Evolutionary conservation across 192 early-diverging fungal species (phyloP).

Genomic region (Fimicolochytrium jonesii): DNA sequence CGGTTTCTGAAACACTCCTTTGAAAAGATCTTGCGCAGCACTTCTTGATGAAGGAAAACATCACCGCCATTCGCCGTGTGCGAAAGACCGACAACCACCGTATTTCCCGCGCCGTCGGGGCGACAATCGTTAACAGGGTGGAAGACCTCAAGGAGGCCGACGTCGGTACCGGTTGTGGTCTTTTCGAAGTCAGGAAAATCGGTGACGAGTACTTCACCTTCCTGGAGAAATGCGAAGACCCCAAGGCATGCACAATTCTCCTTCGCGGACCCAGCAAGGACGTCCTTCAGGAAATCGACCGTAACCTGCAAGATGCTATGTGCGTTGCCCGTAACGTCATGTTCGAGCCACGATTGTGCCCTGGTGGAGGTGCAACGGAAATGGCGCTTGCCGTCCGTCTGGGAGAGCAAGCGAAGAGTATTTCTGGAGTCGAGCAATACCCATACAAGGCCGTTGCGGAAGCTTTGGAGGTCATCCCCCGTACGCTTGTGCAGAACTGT

Average conservation of each 20-base stretch:
- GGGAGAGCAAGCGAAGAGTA: conserved; percentile 80
- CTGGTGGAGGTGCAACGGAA: conserved; percentile 97
- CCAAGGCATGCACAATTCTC: conserved; percentile 97
- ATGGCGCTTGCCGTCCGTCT: conserved; percentile 93
- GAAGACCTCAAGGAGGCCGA: conserved; percentile 96
- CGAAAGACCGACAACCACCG: conserved; percentile 99
- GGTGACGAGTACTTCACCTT: conserved; percentile 99
- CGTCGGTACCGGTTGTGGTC: conserved; percentile 91
- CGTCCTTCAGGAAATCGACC: conserved; percentile 95
- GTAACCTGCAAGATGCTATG: conserved; percentile 99
- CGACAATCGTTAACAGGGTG: conserved; percentile 91
- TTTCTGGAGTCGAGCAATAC: conserved; percentile 92
- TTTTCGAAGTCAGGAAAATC: conserved; percentile 94
- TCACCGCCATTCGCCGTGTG: conserved; percentile 96
- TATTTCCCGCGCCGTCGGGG: conserved; percentile 95
- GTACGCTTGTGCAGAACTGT: conserved; percentile 98
- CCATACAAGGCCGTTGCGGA: conserved; percentile 94
- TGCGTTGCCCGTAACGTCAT: conserved; percentile 96
- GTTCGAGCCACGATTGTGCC: conserved; percentile 88
- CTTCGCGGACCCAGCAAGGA: conserved; percentile 97
- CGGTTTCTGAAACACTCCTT: not conserved
- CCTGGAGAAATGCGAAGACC: conserved; percentile 88
- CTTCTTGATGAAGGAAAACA: conserved; percentile 95
- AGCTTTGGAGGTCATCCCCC: conserved; percentile 95
- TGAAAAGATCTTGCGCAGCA: conserved; percentile 90